phyloP scores from a whole-genome alignment of 2,329 filamentous ascomycete species.

The Colletotrichum orbiculare region DNA sequence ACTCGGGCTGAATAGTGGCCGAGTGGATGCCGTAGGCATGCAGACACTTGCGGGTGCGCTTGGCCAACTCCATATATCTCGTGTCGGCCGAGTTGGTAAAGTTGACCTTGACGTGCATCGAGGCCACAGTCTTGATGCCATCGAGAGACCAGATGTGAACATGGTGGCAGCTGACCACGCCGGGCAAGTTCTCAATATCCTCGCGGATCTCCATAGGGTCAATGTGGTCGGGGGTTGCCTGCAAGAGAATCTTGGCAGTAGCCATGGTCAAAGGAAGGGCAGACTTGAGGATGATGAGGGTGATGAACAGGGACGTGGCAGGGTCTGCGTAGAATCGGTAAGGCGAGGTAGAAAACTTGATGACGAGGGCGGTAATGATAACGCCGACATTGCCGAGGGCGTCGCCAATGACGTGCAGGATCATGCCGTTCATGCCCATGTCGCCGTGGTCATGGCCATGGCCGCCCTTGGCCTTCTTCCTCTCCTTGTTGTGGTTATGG shows the following conservation, averaged over 20 bases:
- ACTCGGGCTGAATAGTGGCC: slow-evolving; percentile 97
- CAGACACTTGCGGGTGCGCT: slow-evolving; percentile 84
- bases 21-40: slow-evolving; percentile 97
- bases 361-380: slow-evolving; percentile 84
- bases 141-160: slow-evolving; percentile 98
- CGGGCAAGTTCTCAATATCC: slow-evolving; percentile 86
- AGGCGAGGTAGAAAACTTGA: slow-evolving; percentile 87
- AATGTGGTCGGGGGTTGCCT: slow-evolving; percentile 91
- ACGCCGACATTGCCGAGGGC: slow-evolving; percentile 89
- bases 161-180: slow-evolving; percentile 92
- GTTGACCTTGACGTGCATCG: slow-evolving; percentile 90
- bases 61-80: slow-evolving; percentile 91
- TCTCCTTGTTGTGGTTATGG: slow-evolving; percentile 86
- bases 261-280: slow-evolving; percentile 83
- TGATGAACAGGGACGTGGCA: slow-evolving; percentile 92
- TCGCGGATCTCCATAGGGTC: slow-evolving; percentile 90
- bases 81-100: slow-evolving; percentile 88
- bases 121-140: slow-evolving; percentile 93
- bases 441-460: slow-evolving; percentile 85
- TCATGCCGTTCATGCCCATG: slow-evolving; percentile 93
- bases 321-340: slow-evolving; percentile 92
- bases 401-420: slow-evolving; percentile 82
- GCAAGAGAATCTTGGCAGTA: slow-evolving; percentile 88
- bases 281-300: slow-evolving; percentile 78
- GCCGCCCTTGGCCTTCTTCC: slow-evolving; percentile 68